Evolutionary conservation across 768 basidiomycete species (phyloP), one percentile per base, ranked within the genome.

Genomic region (Podaxis sp.): DNA sequence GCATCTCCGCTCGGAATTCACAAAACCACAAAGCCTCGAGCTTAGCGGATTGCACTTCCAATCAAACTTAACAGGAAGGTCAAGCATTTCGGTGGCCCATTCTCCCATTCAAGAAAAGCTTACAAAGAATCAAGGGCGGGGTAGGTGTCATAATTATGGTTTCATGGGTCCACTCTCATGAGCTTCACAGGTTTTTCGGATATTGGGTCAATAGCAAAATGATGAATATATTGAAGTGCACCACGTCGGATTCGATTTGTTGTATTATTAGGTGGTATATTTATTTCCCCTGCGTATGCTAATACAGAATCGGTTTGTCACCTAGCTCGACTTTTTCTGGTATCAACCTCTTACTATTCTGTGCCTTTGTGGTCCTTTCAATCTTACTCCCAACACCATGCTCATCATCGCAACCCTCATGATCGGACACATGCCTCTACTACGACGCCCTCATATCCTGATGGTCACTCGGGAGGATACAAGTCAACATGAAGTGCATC

Each of bases 371-470:
- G 43, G 25, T 6, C 22, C 19, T 6, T 52, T 27, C 22, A 25
- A 33, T 52, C 15, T 41, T 41, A 4, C 37, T 25, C 47, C 53
- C 22, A 12, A 17, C 52, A 52, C 17, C 50, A 60, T 57, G 59
- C 59, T 59, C n/a, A 61, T 54, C 38, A 49, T 65, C 56, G 54
- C 33, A 17, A 41, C 25, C 24, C 46, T 74, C 17, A 77, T 82
- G 62, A 60, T 67, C n/a, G 68, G 69, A 24, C 83, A 83, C 67
- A 83, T 82, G 8, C 82, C 22, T 71, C 77, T 53, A 82, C 81
- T 17, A 67, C 80, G 82, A 37, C 70, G 73, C 27, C 79, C 82
- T 9, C 82, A 83, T 63, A 75, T 84, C 65, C 70, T 83, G 38
- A 69, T 79, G 55, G 77, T 77, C 37, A 73, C 63, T 27, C 64